Percentiles rank a stretch among this genome's conserved stretches.
phyloP scores from a whole-genome alignment of 2,329 filamentous ascomycete genomes.

The Cadophora sp. region DNA sequence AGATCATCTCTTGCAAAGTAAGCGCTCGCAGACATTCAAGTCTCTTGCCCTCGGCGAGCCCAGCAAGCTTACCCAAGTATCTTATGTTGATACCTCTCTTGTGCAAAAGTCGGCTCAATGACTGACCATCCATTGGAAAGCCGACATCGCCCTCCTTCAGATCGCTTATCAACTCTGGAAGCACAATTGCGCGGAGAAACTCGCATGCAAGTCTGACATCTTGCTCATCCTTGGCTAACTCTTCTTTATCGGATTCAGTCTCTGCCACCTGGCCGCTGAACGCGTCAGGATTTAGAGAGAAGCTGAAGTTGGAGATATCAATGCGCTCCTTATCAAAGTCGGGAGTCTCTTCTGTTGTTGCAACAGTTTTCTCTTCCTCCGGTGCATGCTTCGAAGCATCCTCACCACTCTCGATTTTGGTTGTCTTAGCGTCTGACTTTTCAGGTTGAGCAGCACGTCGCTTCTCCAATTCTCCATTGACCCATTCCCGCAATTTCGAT shows the following conservation, averaged over 20 bases:
- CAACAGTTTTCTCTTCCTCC: constrained; percentile 37
- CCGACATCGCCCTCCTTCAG: constrained; percentile 91
- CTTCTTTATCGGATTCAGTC: constrained; percentile 86
- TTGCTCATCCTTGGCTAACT: constrained; percentile 83
- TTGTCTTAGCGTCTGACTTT: constrained; percentile 42
- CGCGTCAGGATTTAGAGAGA: constrained; percentile 91
- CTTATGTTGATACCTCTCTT: constrained; percentile 97
- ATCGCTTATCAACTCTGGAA: constrained; percentile 87
- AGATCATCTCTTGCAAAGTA: constrained; percentile 88
- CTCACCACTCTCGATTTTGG: constrained; percentile 38
- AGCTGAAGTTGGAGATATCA: constrained; percentile 85
- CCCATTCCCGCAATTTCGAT: constrained; percentile 86
- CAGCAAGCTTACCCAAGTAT: constrained; percentile 87
- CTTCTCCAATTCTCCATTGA: constrained; percentile 77
- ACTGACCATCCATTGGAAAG: constrained; percentile 98
- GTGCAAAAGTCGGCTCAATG: constrained; percentile 85
- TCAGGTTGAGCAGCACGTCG: constrained; percentile 54
- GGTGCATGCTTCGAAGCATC: constrained; percentile 42
- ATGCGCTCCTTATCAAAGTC: constrained; percentile 64
- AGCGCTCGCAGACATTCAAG: constrained; percentile 80
- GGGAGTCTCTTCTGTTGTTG: constrained; percentile 38
- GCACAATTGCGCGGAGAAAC: constrained; percentile 76
- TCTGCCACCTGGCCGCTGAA: constrained; percentile 93
- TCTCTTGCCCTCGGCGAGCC: constrained; percentile 72
- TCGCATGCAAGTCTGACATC: constrained; percentile 86